Evolutionary conservation across 352 stramenopile genomes (phyloP).

Genomic region (Phytophthora aleatoria): DNA sequence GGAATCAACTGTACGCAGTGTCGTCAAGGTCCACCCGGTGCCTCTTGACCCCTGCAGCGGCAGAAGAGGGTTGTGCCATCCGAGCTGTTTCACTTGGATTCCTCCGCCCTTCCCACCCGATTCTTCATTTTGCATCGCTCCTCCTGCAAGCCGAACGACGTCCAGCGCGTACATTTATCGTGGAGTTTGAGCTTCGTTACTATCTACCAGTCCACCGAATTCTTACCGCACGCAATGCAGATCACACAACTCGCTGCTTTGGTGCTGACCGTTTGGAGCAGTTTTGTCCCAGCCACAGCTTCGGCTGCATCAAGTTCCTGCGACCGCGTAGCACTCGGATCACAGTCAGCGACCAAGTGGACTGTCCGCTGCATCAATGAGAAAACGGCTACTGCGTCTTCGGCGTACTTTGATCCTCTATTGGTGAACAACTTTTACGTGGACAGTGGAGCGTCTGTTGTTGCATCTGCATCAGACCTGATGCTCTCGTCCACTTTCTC

Average conservation of each 20-base stretch:
- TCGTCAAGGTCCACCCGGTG: constrained; percentile 28
- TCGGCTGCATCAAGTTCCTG: constrained; percentile 26
- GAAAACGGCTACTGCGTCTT: constrained; percentile 1
- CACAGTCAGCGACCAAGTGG: constrained; percentile 38
- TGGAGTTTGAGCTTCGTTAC: constrained; percentile 12
- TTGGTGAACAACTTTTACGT: constrained; percentile 40
- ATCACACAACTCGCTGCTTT: constrained; percentile 8
- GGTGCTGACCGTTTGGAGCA: constrained; percentile 6
- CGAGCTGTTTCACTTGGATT: constrained; percentile 31
- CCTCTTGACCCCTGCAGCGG: constrained; percentile 10
- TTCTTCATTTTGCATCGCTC: constrained; percentile 19
- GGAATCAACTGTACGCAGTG: constrained; percentile 22
- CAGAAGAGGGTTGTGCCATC: constrained; percentile 9
- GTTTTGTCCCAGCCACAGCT: neutral
- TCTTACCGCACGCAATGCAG: constrained; percentile 12
- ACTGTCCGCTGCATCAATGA: constrained; percentile 31
- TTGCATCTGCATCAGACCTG: constrained; percentile 24
- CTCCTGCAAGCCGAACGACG: constrained; percentile 20
- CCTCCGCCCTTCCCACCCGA: constrained; percentile 15
- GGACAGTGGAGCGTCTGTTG: constrained; percentile 22
- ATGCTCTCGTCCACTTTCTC: constrained; percentile 48
- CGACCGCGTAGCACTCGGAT: constrained; percentile 31
- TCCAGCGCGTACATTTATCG: constrained; percentile 26
- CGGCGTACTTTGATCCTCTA: constrained; percentile 41
- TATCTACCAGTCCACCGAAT: constrained; percentile 1